phyloP scores from a whole-genome alignment of 345 rosid genomes.

The Heritiera littoralis region DNA sequence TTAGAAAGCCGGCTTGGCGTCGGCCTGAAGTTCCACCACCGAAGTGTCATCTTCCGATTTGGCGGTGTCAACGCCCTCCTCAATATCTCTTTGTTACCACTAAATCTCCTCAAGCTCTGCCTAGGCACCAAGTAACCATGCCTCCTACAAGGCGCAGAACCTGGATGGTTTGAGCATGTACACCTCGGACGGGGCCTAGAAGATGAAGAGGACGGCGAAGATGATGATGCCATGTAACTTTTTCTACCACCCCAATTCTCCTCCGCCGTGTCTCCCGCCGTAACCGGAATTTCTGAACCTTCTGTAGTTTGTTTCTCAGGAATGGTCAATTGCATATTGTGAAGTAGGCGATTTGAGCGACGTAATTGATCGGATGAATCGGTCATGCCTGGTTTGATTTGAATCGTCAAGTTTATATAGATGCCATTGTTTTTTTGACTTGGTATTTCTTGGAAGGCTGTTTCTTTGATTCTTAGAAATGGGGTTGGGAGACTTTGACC shows the following conservation, averaged over 20 bases:
- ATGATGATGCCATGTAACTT: neutral
- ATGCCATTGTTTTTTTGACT: neutral
- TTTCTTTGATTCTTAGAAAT: neutral
- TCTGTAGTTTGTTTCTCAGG: neutral
- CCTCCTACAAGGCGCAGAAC: constrained; percentile 23
- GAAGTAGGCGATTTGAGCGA: neutral
- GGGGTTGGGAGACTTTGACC: constrained; percentile 15
- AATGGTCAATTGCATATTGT: constrained; percentile 16
- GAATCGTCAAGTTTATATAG: constrained; percentile 4
- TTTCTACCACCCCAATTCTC: neutral
- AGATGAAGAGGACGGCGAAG: neutral
- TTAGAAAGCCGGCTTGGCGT: constrained; percentile 52
- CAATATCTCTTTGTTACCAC: constrained; percentile 40
- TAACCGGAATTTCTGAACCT: neutral
- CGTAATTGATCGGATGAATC: neutral
- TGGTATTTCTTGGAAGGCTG: neutral
- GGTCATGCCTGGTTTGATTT: constrained; percentile 2
- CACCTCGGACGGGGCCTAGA: constrained; percentile 16
- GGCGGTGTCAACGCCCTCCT: constrained; percentile 56
- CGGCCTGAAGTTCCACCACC: constrained; percentile 53
- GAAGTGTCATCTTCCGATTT: constrained; percentile 40
- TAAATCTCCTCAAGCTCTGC: constrained; percentile 29
- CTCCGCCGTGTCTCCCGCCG: neutral
- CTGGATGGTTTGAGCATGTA: constrained; percentile 27
- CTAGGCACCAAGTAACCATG: constrained; percentile 44